These are phyloP conservation scores for Gelatoporia subvermispora DNA, from an alignment of 768 basidiomycete genomes.

Conservation along the genomic window DNA sequence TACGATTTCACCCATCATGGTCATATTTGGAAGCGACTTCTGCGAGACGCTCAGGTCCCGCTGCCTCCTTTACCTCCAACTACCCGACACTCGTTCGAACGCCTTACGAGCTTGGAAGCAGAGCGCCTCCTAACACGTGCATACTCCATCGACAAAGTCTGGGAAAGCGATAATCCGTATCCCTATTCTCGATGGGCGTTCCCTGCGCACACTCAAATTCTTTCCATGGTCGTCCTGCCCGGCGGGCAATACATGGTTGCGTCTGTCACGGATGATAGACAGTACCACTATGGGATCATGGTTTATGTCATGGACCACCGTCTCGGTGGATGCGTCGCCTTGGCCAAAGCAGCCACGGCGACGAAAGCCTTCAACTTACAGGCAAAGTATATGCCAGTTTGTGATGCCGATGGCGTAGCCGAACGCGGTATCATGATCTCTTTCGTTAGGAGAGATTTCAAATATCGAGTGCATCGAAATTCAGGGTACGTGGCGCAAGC, in stretches of 20 bases:
- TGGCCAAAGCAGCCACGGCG: constrained; percentile 46
- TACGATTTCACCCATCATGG: constrained; percentile 64
- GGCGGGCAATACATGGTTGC: constrained; percentile 67
- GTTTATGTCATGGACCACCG: constrained; percentile 56
- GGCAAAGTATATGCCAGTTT: constrained; percentile 48
- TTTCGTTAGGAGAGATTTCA: constrained; percentile 37
- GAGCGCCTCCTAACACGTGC: constrained; percentile 61
- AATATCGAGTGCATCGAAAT: constrained; percentile 2
- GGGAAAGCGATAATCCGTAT: constrained; percentile 39
- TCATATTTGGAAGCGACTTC: constrained; percentile 63
- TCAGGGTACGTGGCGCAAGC: not conserved
- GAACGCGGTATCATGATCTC: constrained; percentile 51
- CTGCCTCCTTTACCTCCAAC: constrained; percentile 60
- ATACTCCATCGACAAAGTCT: constrained; percentile 56
- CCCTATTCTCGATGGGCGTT: constrained; percentile 21
- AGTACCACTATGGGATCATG: constrained; percentile 43
- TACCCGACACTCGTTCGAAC: constrained; percentile 33
- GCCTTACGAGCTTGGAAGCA: constrained; percentile 33
- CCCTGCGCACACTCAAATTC: constrained; percentile 30
- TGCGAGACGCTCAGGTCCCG: constrained; percentile 49
- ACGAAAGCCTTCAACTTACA: constrained; percentile 52
- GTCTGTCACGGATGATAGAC: constrained; percentile 42
- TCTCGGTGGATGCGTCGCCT: constrained; percentile 31
- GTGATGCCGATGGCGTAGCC: constrained; percentile 27
- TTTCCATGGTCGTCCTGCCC: constrained; percentile 55